phyloP scores from a whole-genome alignment of 2,329 filamentous ascomycete genomes.

The Ophiostoma sp. region DNA sequence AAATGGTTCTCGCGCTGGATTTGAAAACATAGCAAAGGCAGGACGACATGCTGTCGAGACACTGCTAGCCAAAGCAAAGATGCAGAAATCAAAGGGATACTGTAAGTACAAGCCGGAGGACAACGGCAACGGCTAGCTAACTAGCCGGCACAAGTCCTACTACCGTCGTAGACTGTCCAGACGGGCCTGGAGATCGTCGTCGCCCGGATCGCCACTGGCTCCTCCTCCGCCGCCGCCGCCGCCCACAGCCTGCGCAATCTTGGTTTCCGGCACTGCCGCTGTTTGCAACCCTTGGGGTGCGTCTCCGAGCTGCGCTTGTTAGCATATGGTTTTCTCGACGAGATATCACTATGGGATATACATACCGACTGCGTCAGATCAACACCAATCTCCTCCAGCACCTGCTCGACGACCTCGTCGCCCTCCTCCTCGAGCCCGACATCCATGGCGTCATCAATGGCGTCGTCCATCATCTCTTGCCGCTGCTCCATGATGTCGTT shows the following conservation, averaged over 20 bases:
- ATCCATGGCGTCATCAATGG: conserved; percentile 93
- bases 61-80: background rate
- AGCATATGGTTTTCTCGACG: background rate
- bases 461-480: conserved; percentile 99
- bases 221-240: conserved; percentile 51
- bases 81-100: background rate
- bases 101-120: background rate
- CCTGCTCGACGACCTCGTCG: conserved; percentile 93
- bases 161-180: conserved; percentile 75
- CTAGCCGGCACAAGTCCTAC: background rate
- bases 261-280: conserved; percentile 63
- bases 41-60: too few species aligned
- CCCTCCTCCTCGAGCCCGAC: conserved; percentile 87
- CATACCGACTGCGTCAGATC: conserved; percentile 69
- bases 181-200: conserved; percentile 89
- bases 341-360: conserved; percentile 67
- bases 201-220: conserved; percentile 47
- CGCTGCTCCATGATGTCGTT: conserved; percentile 99
- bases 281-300: conserved; percentile 80
- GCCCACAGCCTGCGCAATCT: conserved; percentile 81
- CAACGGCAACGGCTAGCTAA: background rate
- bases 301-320: conserved; percentile 67
- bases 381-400: conserved; percentile 93
- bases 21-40: too few species aligned
- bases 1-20: too few species aligned